phyloP scores from a whole-genome alignment of 1,139 yeast species.

The Barnettozyma hawaiiensis region DNA sequence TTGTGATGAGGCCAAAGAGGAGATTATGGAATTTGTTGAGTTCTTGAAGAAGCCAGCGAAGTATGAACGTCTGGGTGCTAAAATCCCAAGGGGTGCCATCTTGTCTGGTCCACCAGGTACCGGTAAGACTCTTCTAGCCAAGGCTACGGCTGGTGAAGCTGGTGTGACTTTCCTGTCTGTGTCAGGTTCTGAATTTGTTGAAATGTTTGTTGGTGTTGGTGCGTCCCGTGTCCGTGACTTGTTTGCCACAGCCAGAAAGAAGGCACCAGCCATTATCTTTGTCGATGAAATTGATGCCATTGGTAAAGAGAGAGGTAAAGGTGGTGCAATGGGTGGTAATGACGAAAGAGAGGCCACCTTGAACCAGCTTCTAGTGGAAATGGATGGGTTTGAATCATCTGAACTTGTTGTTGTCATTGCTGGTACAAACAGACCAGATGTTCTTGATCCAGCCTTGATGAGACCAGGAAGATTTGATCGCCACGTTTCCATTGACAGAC shows the following conservation, averaged over 20 bases:
- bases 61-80: conserved; percentile 74
- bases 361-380: conserved; percentile 74
- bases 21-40: conserved; percentile 79
- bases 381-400: conserved; percentile 74
- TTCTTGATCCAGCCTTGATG: conserved; percentile 67
- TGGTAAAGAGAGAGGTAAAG: conserved; percentile 72
- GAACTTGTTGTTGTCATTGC: conserved; percentile 80
- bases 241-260: conserved; percentile 71
- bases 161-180: conserved; percentile 78
- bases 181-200: conserved; percentile 78
- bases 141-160: conserved; percentile 84
- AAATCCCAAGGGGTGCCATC: conserved; percentile 80
- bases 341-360: conserved; percentile 79
- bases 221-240: conserved; percentile 79
- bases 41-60: conserved; percentile 69
- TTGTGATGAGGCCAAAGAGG: conserved; percentile 77
- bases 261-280: conserved; percentile 75
- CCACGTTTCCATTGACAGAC: conserved; percentile 66
- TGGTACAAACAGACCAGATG: conserved; percentile 79
- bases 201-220: conserved; percentile 83
- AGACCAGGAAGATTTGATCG: conserved; percentile 86
- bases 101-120: conserved; percentile 86
- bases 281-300: conserved; percentile 85
- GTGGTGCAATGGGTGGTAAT: conserved; percentile 58
- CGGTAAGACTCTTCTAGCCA: conserved; percentile 75